Evolutionary conservation across 208 protist genomes (phyloP).

Genomic region (Acanthamoeba sp.): DNA sequence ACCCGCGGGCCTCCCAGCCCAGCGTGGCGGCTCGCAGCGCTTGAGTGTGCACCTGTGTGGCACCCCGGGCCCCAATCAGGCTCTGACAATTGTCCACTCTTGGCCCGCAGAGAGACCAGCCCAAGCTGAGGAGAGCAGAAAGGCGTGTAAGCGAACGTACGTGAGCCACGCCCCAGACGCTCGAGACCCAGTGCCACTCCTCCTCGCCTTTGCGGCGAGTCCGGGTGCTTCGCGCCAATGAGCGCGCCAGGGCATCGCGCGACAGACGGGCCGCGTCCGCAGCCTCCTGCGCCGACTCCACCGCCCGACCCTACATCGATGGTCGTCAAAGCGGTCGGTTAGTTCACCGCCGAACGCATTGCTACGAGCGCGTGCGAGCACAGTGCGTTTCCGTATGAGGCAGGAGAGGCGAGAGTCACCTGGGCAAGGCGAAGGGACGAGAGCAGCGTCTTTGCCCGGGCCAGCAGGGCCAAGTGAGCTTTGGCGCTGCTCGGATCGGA

Average conservation of each 20-base stretch:
- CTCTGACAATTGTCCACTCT: too few species aligned
- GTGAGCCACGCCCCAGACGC: constrained; percentile 20
- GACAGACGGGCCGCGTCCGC: background rate
- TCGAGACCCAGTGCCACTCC: constrained; percentile 17
- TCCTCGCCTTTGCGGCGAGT: background rate
- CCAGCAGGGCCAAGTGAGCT: background rate
- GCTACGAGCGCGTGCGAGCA: background rate
- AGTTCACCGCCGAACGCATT: background rate
- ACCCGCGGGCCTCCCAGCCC: constrained; percentile 37
- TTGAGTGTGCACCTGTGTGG: background rate
- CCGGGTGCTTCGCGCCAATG: background rate
- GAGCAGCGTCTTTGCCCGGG: constrained; percentile 32
- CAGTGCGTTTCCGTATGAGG: background rate
- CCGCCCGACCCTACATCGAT: background rate
- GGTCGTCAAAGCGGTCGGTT: background rate
- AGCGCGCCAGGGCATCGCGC: constrained; percentile 4
- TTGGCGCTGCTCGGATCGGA: background rate
- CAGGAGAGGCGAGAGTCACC: background rate
- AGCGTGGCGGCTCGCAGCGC: constrained; percentile 31
- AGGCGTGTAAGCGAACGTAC: too few species aligned
- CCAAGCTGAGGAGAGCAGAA: too few species aligned
- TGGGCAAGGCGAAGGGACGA: background rate
- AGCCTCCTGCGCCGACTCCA: constrained; percentile 39
- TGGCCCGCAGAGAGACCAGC: too few species aligned
- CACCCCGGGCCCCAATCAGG: background rate